Percentiles rank a stretch among this genome's conserved stretches.
These are phyloP conservation scores for Suillus brevipes DNA, from an alignment of 768 basidiomycete genomes.

Conservation along the genomic window DNA sequence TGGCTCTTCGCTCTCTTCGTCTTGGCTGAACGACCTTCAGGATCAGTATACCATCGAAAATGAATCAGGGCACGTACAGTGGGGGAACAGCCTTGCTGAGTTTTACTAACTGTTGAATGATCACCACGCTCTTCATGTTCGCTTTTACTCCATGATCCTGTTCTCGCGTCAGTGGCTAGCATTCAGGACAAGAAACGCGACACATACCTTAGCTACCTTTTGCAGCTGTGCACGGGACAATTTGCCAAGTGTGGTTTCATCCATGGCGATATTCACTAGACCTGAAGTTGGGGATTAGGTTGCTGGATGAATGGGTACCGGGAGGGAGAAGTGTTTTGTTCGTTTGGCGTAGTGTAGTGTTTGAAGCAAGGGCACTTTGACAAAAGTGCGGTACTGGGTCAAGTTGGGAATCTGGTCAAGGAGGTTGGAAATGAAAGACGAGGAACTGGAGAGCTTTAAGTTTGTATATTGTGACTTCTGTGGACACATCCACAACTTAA, in stretches of 20 bases:
- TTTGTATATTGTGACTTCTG: background rate
- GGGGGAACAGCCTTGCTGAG: background rate
- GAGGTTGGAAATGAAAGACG: background rate
- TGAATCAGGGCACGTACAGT: background rate
- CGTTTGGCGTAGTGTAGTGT: background rate
- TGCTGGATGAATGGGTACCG: too few relatives aligned
- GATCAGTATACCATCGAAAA: slow-evolving; percentile 15
- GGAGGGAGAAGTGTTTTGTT: background rate
- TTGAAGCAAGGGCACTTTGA: background rate
- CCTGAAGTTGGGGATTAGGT: too few relatives aligned
- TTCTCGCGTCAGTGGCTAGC: background rate
- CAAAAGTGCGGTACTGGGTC: background rate
- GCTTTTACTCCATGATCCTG: slow-evolving; percentile 24
- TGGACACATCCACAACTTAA: background rate
- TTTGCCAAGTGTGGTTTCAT: slow-evolving; percentile 21
- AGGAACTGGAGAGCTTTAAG: background rate
- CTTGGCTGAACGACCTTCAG: slow-evolving; percentile 13
- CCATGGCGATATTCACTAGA: slow-evolving; percentile 10
- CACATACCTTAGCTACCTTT: slow-evolving; percentile 27
- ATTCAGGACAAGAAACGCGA: background rate
- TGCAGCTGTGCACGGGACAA: slow-evolving; percentile 26
- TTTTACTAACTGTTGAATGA: slow-evolving; percentile 22
- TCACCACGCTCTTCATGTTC: slow-evolving; percentile 27
- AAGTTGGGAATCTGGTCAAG: background rate
- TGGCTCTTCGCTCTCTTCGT: slow-evolving; percentile 14